Evolutionary conservation across 345 rosid genomes (phyloP).

Genomic region (Pistacia integerrima): DNA sequence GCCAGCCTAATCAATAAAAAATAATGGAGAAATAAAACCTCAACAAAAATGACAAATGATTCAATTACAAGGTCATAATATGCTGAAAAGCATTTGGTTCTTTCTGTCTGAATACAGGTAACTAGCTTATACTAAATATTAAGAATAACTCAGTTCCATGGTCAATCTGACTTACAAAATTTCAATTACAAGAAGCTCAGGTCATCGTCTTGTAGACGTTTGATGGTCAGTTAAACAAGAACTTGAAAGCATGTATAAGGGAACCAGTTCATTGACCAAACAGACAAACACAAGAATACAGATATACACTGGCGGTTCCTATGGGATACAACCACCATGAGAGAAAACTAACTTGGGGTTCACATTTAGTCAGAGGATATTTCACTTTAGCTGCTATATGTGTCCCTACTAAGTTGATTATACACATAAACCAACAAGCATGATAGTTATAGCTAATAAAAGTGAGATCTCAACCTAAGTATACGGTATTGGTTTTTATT

Average conservation of each 20-base stretch:
- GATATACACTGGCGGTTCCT: neutral
- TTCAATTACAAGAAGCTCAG: neutral
- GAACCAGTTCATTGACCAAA: neutral
- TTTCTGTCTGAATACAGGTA: neutral
- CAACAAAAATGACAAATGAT: slow-evolving; percentile 26
- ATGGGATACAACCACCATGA: neutral
- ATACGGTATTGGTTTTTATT: neutral
- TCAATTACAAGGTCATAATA: neutral
- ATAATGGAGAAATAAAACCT: slow-evolving; percentile 47
- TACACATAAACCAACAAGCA: neutral
- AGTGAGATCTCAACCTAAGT: neutral
- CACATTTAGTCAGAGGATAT: neutral
- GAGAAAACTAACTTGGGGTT: neutral
- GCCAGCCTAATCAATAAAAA: slow-evolving; percentile 65
- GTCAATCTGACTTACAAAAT: neutral
- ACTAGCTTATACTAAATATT: neutral
- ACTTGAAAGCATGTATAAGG: neutral
- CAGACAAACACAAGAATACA: neutral
- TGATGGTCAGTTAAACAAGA: neutral
- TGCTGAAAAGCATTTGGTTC: slow-evolving; percentile 8
- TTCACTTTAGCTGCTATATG: neutral
- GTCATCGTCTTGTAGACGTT: neutral
- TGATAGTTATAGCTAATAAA: neutral
- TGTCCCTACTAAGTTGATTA: neutral
- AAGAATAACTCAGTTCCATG: neutral